Conservation (phyloP, 2,329 filamentous ascomycete genomes). For the Fusarium vanettenii region DNA sequence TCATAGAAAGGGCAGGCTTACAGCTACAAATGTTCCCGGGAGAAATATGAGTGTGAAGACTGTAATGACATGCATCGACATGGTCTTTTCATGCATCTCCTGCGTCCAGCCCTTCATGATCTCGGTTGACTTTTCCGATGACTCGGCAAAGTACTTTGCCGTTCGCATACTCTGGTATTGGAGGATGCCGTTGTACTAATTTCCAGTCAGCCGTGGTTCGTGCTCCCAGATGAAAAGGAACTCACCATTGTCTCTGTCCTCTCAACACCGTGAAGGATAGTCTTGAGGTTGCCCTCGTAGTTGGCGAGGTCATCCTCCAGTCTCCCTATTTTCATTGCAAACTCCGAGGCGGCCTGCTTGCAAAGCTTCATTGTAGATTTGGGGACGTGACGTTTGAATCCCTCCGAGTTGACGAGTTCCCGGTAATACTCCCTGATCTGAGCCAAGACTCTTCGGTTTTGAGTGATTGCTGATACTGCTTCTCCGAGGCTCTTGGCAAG, state of each 20-base stretch:
- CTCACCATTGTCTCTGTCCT: constrained; percentile 5
- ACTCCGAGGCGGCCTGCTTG: neutral
- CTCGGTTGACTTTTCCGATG: neutral
- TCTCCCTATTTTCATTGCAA: neutral
- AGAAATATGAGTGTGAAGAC: constrained; percentile 61
- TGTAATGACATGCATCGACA: constrained; percentile 22
- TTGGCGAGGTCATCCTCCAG: constrained; percentile 6
- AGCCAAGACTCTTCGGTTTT: neutral
- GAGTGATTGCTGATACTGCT: neutral
- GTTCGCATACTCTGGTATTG: constrained; percentile 6
- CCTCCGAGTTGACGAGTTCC: neutral
- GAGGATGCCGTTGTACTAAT: constrained; percentile 9
- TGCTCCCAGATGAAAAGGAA: neutral
- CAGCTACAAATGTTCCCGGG: constrained; percentile 50
- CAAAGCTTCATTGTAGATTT: neutral
- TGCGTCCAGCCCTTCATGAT: constrained; percentile 8
- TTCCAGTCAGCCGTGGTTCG: neutral
- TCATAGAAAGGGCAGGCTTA: neutral
- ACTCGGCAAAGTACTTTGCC: constrained; percentile 7
- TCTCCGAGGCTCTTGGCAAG: neutral
- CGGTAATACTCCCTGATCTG: constrained; percentile 1
- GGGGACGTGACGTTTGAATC: neutral
- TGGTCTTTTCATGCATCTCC: constrained; percentile 18
- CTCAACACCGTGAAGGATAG: neutral
- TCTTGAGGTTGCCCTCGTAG: constrained; percentile 1